A percentile compares a stretch with the other conserved stretches of the same genome.
Evolutionary conservation across 2,329 filamentous ascomycete genomes (phyloP).

Genomic region (Pestalotiopsis sp.): DNA sequence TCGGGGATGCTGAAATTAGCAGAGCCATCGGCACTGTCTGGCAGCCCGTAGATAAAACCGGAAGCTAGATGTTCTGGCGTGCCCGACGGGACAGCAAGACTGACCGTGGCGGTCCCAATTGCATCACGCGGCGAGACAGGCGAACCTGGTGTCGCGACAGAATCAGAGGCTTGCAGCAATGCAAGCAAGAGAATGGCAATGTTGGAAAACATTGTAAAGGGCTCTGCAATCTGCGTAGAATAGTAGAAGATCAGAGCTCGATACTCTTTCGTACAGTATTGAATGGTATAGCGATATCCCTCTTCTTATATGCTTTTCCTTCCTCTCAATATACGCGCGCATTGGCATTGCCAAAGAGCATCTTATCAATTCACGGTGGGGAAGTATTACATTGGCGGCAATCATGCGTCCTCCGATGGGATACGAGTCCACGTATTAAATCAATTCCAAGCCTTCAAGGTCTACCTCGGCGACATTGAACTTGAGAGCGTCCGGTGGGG

Average conservation of each 20-base stretch:
- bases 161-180: not conserved
- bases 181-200: not conserved
- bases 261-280: not conserved
- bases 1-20: not conserved
- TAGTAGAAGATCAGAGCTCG: too few relatives aligned
- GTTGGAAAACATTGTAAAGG: not conserved
- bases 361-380: not conserved
- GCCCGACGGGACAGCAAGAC: not conserved
- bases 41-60: not conserved
- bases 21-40: not conserved
- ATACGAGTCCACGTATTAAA: not conserved
- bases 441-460: not conserved
- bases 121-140: not conserved
- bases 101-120: not conserved
- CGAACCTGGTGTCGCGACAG: not conserved
- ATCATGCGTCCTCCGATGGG: not conserved
- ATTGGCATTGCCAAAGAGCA: too few relatives aligned
- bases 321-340: not conserved
- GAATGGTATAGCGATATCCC: not conserved
- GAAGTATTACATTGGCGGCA: not conserved
- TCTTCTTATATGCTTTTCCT: not conserved
- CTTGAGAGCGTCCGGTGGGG: not conserved
- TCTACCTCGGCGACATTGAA: not conserved
- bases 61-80: not conserved
- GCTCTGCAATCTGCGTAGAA: not conserved